Base-by-base conservation (phyloP, 164 flowering plant genomes). In the Euptelea pleiosperma region DNA sequence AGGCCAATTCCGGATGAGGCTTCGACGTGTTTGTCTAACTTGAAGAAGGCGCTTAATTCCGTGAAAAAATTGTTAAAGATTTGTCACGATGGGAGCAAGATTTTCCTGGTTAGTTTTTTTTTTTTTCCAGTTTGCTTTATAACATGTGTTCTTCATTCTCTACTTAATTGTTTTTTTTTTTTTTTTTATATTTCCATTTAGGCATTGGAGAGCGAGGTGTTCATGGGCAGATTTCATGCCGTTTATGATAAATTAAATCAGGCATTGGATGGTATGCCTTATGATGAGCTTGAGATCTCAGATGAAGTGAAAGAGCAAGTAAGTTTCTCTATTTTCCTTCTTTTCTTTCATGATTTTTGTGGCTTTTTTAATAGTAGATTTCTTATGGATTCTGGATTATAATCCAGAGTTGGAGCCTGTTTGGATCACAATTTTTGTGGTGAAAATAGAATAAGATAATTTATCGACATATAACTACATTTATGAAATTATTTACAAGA, bases 271-370 rank as follows among this genome's bases (percentile, higher is more conserved):
- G 76, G 43, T 16, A 47, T 85, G 29, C 82, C 89, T 9, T 79
- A 60, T 41, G 82, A 79, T 7, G 81, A 82, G 61, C 72, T 87
- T 52, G 77, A 68, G 14, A 70, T 87, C 22, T 82, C 95, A 0
- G 95, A 80, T 39, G 91, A 90, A 76, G 84, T 82, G 14, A 78
- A 62, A 58, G 95, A 90, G 60, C 87, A 85, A 76, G 97, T 89
- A 51, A 52, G 46, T 55, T 19, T 33, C 42, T 58, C 19, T 11
- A 4, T 64, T 54, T 33, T 12, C 14, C 29, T 39, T 24, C n/a
- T 28, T 26, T 39, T 24, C n/a, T 28, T 26, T 15, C 15, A 21
- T 11, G 18, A 31, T 16, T 33, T 0, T 14, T 42, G 16, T 37
- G 40, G 25, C n/a, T n/a, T 26, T 22, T 45, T 11, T 42, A n/a